Base-by-base conservation (phyloP, 306 rosid genomes). In the Begonia masoniana region DNA sequence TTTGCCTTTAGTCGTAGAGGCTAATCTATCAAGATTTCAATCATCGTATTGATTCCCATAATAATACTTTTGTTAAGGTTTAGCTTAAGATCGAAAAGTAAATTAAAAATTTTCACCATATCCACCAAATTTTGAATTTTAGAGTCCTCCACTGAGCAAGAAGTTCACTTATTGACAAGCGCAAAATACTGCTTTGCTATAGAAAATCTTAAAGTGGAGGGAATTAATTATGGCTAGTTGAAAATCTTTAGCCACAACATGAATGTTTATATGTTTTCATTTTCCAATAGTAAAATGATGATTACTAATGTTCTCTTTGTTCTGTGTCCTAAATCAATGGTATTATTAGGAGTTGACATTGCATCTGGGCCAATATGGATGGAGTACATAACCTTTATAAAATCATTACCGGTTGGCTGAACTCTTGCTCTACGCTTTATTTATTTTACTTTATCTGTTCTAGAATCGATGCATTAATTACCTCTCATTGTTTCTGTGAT, bases 341-440 rank as follows among this genome's bases (percentile, higher is more conserved):
- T 68, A 61, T 56, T 58, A 59, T 68, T 81, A 89, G 97, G 97
- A 75, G 77, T 74, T 26, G 97, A 89, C 70, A 83, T 85, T 54
- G 75, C 97, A 52, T 85, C 97, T 53, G 97, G 97, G 51, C 97
- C 97, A 14, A 82, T 89, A 47, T 89, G 97, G 97, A 76, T 78
- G 85, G 97, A 89, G 72, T 89, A 89, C 72, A 78, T 89, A 52
- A 36, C 88, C 62, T 85, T 89, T 65, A 69, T 85, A 49, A 88
- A 78, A 71, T 80, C 87, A 42, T 75, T 85, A 68, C 97, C 89
- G 84, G 97, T 89, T 50, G 62, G 82, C 66, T 55, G 63, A 35
- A 52, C 56, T 64, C 66, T 52, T 62, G 62, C 41, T 56, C 6
- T 19, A 8, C 61, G 43, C 65, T 48, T 50, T 65, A 17, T 61